phyloP scores from a whole-genome alignment of 768 basidiomycete species.

The Calocera viscosa region DNA sequence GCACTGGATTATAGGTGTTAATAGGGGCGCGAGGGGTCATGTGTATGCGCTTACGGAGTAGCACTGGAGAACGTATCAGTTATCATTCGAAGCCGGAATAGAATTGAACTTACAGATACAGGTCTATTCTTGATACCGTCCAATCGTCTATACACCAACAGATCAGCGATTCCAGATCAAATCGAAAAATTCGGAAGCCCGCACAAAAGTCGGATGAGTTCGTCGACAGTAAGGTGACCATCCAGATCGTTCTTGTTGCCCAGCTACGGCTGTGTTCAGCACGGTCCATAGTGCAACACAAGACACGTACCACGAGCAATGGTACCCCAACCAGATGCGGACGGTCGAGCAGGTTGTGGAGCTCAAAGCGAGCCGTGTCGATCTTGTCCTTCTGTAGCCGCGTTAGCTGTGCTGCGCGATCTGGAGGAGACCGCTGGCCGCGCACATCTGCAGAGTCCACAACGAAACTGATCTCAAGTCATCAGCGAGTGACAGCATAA shows the following conservation, averaged over 20 bases:
- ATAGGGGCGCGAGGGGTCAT: not conserved
- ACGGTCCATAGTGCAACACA: not conserved
- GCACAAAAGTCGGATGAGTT: conserved; percentile 66
- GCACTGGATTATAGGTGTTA: conserved; percentile 40
- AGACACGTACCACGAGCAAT: conserved; percentile 61
- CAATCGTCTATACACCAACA: conserved; percentile 40
- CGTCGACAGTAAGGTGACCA: conserved; percentile 63
- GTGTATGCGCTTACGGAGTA: conserved; percentile 48
- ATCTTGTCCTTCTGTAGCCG: conserved; percentile 59
- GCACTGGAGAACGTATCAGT: conserved; percentile 37
- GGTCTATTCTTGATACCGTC: conserved; percentile 68
- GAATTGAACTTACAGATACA: conserved; percentile 56
- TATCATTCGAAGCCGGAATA: not conserved
- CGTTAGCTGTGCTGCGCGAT: not conserved
- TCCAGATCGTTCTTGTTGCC: conserved; percentile 90
- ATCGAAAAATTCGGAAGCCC: conserved; percentile 23
- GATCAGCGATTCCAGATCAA: not conserved
- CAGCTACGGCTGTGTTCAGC: conserved; percentile 35
- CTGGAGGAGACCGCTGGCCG: conserved; percentile 13
- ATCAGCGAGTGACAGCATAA: not conserved
- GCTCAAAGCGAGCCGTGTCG: conserved; percentile 68
- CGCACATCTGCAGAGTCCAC: conserved; percentile 80
- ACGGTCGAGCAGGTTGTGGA: conserved; percentile 65
- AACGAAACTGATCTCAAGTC: conserved; percentile 57
- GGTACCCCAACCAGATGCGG: conserved; percentile 58